Evolutionary conservation across 805 yeast genomes (phyloP).

Genomic region (Maudiozyma bulderi): DNA sequence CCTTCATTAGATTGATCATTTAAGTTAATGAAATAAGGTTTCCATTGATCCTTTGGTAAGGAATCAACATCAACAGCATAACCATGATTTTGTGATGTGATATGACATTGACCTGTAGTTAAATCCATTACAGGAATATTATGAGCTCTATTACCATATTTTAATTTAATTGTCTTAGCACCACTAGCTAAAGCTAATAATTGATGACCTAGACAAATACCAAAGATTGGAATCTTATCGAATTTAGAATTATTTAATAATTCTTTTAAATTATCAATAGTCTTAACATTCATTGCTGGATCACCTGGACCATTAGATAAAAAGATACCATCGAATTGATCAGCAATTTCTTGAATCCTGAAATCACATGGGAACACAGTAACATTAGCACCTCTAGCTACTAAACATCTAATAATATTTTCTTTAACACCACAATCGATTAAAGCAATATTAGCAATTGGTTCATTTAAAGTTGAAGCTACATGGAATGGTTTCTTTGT

Average conservation of each 20-base stretch:
- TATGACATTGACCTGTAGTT: slow-evolving; percentile 87
- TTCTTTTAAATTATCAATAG: slow-evolving; percentile 63
- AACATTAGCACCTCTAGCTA: slow-evolving; percentile 88
- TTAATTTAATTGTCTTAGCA: slow-evolving; percentile 83
- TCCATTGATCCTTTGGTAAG: slow-evolving; percentile 57
- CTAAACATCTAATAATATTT: slow-evolving; percentile 88
- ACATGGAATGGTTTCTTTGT: slow-evolving; percentile 93
- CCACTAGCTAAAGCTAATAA: slow-evolving; percentile 91
- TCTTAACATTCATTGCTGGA: slow-evolving; percentile 80
- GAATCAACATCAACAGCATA: slow-evolving; percentile 87
- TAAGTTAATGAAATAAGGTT: slow-evolving; percentile 83
- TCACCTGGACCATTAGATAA: slow-evolving; percentile 97
- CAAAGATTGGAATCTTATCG: slow-evolving; percentile 79
- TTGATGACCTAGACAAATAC: slow-evolving; percentile 97
- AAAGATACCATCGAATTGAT: slow-evolving; percentile 89
- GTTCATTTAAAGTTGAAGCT: slow-evolving; percentile 45
- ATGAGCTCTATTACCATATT: slow-evolving; percentile 98
- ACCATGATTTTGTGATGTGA: slow-evolving; percentile 98
- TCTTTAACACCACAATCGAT: slow-evolving; percentile 98
- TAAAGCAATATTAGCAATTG: slow-evolving; percentile 64
- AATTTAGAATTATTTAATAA: slow-evolving; percentile 49
- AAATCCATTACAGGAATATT: slow-evolving; percentile 93
- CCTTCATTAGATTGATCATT: slow-evolving; percentile 97
- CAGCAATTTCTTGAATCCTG: slow-evolving; percentile 84
- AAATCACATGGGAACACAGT: slow-evolving; percentile 96